These are phyloP conservation scores for Cyberlindnera samutprakarnensis DNA, from an alignment of 805 yeast species.

Conservation along the genomic window DNA sequence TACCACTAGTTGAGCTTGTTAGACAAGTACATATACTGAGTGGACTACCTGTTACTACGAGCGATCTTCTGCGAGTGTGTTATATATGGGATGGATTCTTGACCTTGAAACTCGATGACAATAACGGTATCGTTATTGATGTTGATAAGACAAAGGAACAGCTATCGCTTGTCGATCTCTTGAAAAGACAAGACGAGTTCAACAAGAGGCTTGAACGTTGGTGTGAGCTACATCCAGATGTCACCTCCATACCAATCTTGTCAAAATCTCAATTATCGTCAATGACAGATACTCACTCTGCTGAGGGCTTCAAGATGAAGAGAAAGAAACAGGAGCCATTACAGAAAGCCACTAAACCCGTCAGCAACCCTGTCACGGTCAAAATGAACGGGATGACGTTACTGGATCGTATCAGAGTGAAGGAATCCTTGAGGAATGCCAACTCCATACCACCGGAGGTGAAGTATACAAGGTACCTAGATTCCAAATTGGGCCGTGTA, in stretches of 20 bases:
- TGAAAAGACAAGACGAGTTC: slow-evolving; percentile 7
- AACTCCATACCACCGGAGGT: slow-evolving; percentile 17
- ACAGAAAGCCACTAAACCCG: not conserved
- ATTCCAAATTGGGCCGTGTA: slow-evolving; percentile 23
- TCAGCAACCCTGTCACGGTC: not conserved
- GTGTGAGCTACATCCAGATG: slow-evolving; percentile 8
- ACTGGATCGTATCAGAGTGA: slow-evolving; percentile 32
- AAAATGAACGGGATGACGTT: slow-evolving; percentile 20
- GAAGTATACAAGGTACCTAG: slow-evolving; percentile 18
- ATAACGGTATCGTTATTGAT: slow-evolving; percentile 15
- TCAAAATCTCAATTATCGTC: not conserved
- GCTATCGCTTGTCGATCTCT: slow-evolving; percentile 6
- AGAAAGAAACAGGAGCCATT: slow-evolving; percentile 2
- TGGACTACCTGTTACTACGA: slow-evolving; percentile 3
- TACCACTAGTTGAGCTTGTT: slow-evolving; percentile 8
- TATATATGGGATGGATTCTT: slow-evolving; percentile 17
- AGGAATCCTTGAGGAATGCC: slow-evolving; percentile 23
- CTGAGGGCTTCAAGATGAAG: slow-evolving; percentile 7
- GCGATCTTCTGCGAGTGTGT: slow-evolving; percentile 13
- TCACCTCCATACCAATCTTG: slow-evolving; percentile 14
- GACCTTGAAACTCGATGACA: slow-evolving; percentile 9
- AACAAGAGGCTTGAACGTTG: slow-evolving; percentile 9
- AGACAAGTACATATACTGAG: slow-evolving; percentile 13
- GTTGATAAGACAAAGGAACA: slow-evolving; percentile 7
- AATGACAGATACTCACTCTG: not conserved